Base-by-base conservation (phyloP, 305 asterid genomes). In the Solanum hybrid region DNA sequence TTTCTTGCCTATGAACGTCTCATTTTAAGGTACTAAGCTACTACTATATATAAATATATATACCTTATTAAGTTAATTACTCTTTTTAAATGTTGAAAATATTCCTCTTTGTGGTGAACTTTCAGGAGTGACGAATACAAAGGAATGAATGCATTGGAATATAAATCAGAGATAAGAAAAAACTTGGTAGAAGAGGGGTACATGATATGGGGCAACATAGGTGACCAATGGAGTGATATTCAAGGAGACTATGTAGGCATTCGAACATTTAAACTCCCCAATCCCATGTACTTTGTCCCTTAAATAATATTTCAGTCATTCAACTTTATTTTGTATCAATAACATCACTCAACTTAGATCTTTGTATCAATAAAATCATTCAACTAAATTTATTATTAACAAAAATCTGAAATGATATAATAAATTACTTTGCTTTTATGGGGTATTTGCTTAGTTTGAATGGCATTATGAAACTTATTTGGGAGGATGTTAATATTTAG, bases 201-300 rank as follows among this genome's bases (percentile, higher is more conserved):
- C 91, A 91, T 92, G 89, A 90, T 94, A 89, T 92, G 94, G 94
- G 97, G 97, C 26, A 94, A 94, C 27, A 92, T 92, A 15, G 96
- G 97, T 77, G 97, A 94, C 88, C 96, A 94, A 45, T 94, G 97
- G 97, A 93, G 93, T 90, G 97, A 94, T 91, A 93, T 94, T 86
- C 94, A 89, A 64, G 97, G 96, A 42, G 93, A 93, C 3, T 87
- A 38, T 86, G 86, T 80, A 1, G 97, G 97, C 69, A 90, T 91
- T 35, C 94, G 94, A 79, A 92, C 96, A 86, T 94, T 94, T 77
- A 94, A 94, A 90, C 92, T 94, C 27, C 96, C 97, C 29, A 94
- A 94, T 91, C 96, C 96, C 35, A 94, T 94, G 95, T 94, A 94
- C 90, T 93, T 93, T 86, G 91, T 95, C 88, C 97, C 97, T 76